phyloP scores from a whole-genome alignment of 2,329 filamentous ascomycete species.

The Cyclaneusma minus region DNA sequence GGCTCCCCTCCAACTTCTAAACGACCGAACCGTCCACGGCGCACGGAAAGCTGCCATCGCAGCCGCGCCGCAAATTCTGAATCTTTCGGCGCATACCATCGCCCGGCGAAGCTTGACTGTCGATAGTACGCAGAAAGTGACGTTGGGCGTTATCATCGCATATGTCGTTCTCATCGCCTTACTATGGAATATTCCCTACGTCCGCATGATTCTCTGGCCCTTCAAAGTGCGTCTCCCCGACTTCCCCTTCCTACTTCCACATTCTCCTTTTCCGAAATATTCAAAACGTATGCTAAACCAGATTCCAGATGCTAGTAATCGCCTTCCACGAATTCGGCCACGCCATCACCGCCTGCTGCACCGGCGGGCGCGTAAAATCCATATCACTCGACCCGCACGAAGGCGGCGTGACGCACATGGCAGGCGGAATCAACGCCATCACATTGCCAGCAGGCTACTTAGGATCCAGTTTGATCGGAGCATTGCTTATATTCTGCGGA shows the following conservation, averaged over 20 bases:
- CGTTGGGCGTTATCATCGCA: constrained; percentile 52
- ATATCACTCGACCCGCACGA: constrained; percentile 63
- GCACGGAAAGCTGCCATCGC: constrained; percentile 6
- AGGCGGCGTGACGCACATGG: constrained; percentile 66
- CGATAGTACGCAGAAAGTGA: constrained; percentile 54
- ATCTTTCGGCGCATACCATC: constrained; percentile 6
- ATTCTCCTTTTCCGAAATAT: no score
- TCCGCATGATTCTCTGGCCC: constrained; percentile 63
- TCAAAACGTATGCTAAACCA: background rate
- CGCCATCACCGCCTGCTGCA: constrained; percentile 55
- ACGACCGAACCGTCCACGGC: no score
- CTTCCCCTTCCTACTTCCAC: no score
- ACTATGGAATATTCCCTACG: constrained; percentile 65
- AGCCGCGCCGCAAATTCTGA: constrained; percentile 8
- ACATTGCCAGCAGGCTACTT: constrained; percentile 68
- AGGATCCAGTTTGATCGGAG: constrained; percentile 62
- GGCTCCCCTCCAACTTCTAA: no score
- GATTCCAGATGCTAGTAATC: constrained; percentile 68
- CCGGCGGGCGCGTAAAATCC: constrained; percentile 57
- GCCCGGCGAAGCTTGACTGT: constrained; percentile 10
- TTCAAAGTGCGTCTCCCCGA: constrained; percentile 48
- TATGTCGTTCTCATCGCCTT: constrained; percentile 63
- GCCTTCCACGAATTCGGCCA: constrained; percentile 73
- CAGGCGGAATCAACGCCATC: constrained; percentile 52
- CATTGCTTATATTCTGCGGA: constrained; percentile 62